Percentiles rank a stretch among this genome's conserved stretches.
Conservation (phyloP, 768 basidiomycete genomes). For the Phaeotremella skinneri region DNA sequence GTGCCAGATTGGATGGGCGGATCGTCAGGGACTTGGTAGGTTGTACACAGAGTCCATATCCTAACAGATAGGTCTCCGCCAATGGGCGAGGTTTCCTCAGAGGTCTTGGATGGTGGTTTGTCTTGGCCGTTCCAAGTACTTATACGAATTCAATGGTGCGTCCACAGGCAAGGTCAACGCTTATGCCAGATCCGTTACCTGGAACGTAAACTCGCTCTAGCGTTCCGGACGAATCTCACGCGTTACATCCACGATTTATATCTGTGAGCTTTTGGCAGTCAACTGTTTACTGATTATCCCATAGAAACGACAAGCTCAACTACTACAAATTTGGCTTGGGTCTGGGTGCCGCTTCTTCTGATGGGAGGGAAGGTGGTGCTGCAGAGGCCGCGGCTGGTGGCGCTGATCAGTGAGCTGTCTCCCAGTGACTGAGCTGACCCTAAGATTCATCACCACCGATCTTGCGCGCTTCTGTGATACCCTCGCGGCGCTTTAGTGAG, state of each 20-base stretch:
- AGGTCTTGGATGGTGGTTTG: conserved; percentile 83
- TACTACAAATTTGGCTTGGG: conserved; percentile 53
- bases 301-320: conserved; percentile 52
- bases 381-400: conserved; percentile 58
- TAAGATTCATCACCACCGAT: conserved; percentile 80
- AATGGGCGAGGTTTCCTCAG: conserved; percentile 77
- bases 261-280: conserved; percentile 71
- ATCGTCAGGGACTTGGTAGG: conserved; percentile 81
- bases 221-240: conserved; percentile 79
- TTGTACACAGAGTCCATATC: conserved; percentile 1
- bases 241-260: conserved; percentile 91
- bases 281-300: conserved; percentile 24
- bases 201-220: conserved; percentile 78
- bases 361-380: conserved; percentile 15
- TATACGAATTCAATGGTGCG: conserved; percentile 91
- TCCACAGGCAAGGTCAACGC: conserved; percentile 15
- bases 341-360: conserved; percentile 33
- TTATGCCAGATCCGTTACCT: conserved; percentile 74
- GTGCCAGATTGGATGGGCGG: conserved; percentile 81
- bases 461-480: conserved; percentile 84
- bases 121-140: conserved; percentile 84
- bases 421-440: neutral
- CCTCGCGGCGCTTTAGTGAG: conserved; percentile 81
- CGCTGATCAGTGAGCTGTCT: conserved; percentile 63
- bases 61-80: conserved; percentile 63